Conservation (phyloP, 1,284 basidiomycete species). For the Ceratobasidium sp. region DNA sequence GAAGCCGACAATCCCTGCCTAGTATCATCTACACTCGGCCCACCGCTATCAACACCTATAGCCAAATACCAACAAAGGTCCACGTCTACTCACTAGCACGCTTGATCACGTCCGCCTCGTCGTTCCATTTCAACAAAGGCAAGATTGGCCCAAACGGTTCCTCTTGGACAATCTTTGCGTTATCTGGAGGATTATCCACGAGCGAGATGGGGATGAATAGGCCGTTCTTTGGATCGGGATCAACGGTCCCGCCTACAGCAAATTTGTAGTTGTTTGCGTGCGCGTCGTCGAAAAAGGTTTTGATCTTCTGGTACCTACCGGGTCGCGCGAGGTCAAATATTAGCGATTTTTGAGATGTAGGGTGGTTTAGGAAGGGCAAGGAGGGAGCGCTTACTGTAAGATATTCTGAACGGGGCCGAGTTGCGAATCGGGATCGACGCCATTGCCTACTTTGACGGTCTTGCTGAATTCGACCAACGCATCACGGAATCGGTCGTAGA, state of each 20-base stretch:
- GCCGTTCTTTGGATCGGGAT: constrained; percentile 26
- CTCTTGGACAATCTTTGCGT: constrained; percentile 43
- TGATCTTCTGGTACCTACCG: constrained; percentile 14
- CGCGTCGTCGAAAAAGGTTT: constrained; percentile 30
- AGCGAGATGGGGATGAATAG: constrained; percentile 35
- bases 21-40: constrained; percentile 17
- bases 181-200: constrained; percentile 40
- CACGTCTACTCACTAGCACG: constrained; percentile 30
- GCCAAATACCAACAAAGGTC: neutral
- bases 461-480: constrained; percentile 56
- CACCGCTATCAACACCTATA: neutral
- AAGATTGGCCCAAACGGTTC: constrained; percentile 45
- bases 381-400: neutral
- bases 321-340: too few species aligned
- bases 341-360: too few species aligned
- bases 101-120: constrained; percentile 38
- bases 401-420: constrained; percentile 39
- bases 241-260: constrained; percentile 20
- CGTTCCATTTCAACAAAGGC: constrained; percentile 40
- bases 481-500: constrained; percentile 61
- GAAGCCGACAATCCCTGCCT: constrained; percentile 21
- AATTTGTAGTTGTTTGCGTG: constrained; percentile 41
- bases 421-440: constrained; percentile 13
- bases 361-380: neutral
- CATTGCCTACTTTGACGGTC: constrained; percentile 61